Conservation (phyloP, 2,329 filamentous ascomycete genomes). For the Colletotrichum agaves region DNA sequence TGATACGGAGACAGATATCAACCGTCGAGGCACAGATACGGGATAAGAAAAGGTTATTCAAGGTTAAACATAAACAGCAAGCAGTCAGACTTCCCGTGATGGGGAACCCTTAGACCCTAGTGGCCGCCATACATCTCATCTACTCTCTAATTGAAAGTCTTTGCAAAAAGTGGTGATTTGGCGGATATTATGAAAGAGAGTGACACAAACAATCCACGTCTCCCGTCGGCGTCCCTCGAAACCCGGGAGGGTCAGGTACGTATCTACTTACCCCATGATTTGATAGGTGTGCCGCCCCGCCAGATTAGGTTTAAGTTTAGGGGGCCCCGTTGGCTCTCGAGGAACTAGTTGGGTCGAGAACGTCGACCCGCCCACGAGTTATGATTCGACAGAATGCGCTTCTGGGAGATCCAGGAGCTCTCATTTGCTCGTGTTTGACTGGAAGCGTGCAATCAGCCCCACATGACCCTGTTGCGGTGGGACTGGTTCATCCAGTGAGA, state of each 20-base stretch:
- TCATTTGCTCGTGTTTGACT: neutral
- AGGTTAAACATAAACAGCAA: neutral
- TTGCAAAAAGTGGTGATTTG: no score
- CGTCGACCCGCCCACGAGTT: neutral
- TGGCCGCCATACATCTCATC: neutral
- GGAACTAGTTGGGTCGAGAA: conserved; percentile 8
- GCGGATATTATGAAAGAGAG: no score
- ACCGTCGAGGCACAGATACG: neutral
- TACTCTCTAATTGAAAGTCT: no score
- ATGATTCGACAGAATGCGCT: neutral
- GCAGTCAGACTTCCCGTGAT: neutral
- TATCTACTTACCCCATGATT: conserved; percentile 23
- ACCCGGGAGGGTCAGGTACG: neutral
- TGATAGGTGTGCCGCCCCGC: conserved; percentile 16
- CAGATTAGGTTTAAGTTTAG: conserved; percentile 37
- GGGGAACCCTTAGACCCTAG: conserved; percentile 15
- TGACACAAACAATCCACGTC: neutral
- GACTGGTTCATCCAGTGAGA: conserved; percentile 8
- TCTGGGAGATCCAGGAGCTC: neutral
- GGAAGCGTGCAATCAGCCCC: neutral
- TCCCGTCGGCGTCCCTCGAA: neutral
- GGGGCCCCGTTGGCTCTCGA: neutral
- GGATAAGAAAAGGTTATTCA: neutral
- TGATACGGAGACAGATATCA: neutral
- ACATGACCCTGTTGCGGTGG: neutral